Evolutionary conservation across 331 rosid genomes (phyloP).

Genomic region (Pyrus hybrid): DNA sequence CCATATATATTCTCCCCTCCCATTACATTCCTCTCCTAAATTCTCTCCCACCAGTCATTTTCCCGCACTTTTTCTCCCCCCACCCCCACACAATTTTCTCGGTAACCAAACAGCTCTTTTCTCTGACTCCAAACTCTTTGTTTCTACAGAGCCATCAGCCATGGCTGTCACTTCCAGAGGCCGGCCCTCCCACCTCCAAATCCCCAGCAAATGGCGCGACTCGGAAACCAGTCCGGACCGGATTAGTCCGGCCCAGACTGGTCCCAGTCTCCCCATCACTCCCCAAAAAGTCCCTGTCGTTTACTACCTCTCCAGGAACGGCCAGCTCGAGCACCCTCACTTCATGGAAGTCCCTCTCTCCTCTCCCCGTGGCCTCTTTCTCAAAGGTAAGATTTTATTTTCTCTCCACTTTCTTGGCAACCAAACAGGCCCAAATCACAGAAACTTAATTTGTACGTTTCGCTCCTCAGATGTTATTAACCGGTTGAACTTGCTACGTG

Average conservation of each 20-base stretch:
- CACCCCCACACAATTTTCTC: neutral
- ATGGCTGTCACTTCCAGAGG: conserved; percentile 60
- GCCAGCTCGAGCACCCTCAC: conserved; percentile 97
- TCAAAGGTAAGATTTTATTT: conserved; percentile 41
- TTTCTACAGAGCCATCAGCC: neutral
- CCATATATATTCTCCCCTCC: neutral
- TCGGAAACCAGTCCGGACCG: conserved; percentile 61
- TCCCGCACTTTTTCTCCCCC: conserved; percentile 6
- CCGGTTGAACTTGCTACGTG: conserved; percentile 75
- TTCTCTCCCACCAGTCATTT: neutral
- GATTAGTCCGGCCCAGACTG: conserved; percentile 39
- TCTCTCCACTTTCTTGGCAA: neutral
- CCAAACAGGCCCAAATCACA: neutral
- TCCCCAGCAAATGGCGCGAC: conserved; percentile 59
- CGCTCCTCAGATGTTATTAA: conserved; percentile 51
- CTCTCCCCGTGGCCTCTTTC: conserved; percentile 79
- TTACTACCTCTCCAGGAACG: conserved; percentile 77
- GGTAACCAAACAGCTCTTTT: neutral
- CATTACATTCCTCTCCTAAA: neutral
- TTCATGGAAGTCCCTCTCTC: conserved; percentile 95
- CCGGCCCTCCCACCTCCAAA: conserved; percentile 38
- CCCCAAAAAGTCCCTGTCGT: conserved; percentile 65
- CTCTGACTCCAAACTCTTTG: conserved; percentile 4
- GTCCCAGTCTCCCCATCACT: neutral
- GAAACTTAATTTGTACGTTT: neutral